phyloP scores from a whole-genome alignment of 225 moss, liverwort and hornwort genomes.

The Climacium dendroides region DNA sequence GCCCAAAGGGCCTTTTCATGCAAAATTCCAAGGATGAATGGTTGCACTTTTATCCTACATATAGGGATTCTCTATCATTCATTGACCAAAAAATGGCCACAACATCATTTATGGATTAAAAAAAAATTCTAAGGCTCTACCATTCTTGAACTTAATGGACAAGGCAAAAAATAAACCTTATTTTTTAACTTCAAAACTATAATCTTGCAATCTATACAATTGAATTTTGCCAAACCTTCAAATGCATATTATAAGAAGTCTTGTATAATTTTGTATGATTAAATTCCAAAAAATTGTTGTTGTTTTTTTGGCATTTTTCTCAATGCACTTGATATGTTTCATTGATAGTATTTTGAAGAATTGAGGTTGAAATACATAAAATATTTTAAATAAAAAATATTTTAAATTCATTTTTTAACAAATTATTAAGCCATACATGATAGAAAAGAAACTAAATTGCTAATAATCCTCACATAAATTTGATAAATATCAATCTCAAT shows the following conservation, averaged over 20 bases:
- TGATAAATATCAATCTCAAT: background rate
- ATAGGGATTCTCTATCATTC: too few relatives aligned
- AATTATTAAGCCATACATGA: fast-evolving
- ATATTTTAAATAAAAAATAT: background rate
- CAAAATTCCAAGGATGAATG: too few relatives aligned
- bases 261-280: background rate
- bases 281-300: background rate
- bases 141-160: fast-evolving
- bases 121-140: background rate
- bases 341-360: too few relatives aligned
- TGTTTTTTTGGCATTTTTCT: background rate
- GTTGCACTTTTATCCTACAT: too few relatives aligned
- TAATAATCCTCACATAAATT: background rate
- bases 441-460: fast-evolving
- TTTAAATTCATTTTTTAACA: background rate
- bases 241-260: background rate
- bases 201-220: background rate
- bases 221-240: background rate
- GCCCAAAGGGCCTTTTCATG: too few relatives aligned
- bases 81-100: too few relatives aligned
- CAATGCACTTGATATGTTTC: too few relatives aligned
- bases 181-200: background rate
- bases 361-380: background rate
- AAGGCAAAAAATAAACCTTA: background rate
- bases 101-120: too few relatives aligned